Base-by-base conservation (phyloP, 768 basidiomycete species). In the Xerocomellus amylosporus region DNA sequence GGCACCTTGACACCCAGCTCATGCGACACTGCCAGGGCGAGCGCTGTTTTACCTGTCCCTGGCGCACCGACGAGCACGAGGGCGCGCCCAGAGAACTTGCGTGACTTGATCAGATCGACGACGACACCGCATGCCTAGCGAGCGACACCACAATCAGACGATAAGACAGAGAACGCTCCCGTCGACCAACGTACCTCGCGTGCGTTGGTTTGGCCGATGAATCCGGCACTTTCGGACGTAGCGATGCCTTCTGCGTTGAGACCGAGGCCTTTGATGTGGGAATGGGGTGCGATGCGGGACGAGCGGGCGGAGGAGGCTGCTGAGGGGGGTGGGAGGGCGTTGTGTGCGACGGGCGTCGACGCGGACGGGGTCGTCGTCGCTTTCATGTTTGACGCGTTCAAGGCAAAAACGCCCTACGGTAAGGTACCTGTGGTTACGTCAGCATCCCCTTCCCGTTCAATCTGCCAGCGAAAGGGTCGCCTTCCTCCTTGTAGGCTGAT, bases 1-100 rank as follows among this genome's bases (percentile, higher is more conserved):
- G 97, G 97, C 1, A 98, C 95, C 65, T 97, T 97, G 20, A 82
- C 75, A 0, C 97, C 97, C 0, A 99, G 81, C 64, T 98, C 97
- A 55, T 98, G 95, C 7, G 93, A 88, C 26, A 98, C 83, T 0
- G 93, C 97, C n/a, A 98, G 73, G 2, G 97, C 95, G 26, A 98
- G 82, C 0, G 97, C 97, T 0, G 97, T 99, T 76, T 99, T 99
- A 12, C 97, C 96, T 4, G 97, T 99, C 15, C 97, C 95, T 1
- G 97, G 97, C 20, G 93, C 93, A 51, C 97, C 97, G 24, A 91
- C 96, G 36, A 98, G 82, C 39, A 98, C 74, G 38, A 98, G 77
- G 1, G 94, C 94, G 54, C 95, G 83, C 22, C 97, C 97, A 26
- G 93, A 92, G 76, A 97, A 97, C 69, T 90, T 92, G 67, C 90